Evolutionary conservation across 2,329 filamentous ascomycete species (phyloP), one percentile per base, ranked within the genome.

Genomic region (Chrysoporthe cubensis): DNA sequence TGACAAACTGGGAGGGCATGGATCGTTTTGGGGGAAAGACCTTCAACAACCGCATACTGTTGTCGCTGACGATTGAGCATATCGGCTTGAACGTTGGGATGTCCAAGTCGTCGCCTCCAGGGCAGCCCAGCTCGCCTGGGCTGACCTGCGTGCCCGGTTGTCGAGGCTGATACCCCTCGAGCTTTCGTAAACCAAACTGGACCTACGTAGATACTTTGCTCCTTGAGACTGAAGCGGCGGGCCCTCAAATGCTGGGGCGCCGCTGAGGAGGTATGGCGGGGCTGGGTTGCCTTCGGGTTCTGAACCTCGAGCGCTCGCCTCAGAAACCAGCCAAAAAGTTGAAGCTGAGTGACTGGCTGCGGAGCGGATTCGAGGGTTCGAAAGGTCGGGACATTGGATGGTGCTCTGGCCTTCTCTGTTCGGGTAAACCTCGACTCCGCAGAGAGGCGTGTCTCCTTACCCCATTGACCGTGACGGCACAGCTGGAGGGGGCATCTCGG

Each of bases 131-230:
- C 57, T 44, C 64, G 66, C 32, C 58, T 52, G 66, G 66, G 44
- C 32, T 48, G 60, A 40, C 32, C 21, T 61, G 32, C 32, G 8
- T 54, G 52, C 43, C 52, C 52, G 60, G 68, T 32, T 64, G 42
- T 63, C 44, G 42, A 57, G 32, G 68, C 46, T 61, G 62, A 21
- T 43, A 58, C 52, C 43, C 18, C 11, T 43, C 37, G 34, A 52
- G 61, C 57, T 63, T 54, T 65, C 68, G 68, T 70, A 70, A 70
- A 68, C 59, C 62, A 65, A 54, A 59, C 62, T 65, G 42, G 68
- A 59, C 54, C 66, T 68, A 70, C 61, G 66, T 70, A 70, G 68
- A 70, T 70, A 61, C 42, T 59, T 62, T 62, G 61, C 63, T 70
- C 54, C 59, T 62, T 64, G 66, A 68, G 11, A 62, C 40, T 54